Evolutionary conservation across 805 yeast genomes (phyloP).

Genomic region (Dipodascopsis uninucleata): DNA sequence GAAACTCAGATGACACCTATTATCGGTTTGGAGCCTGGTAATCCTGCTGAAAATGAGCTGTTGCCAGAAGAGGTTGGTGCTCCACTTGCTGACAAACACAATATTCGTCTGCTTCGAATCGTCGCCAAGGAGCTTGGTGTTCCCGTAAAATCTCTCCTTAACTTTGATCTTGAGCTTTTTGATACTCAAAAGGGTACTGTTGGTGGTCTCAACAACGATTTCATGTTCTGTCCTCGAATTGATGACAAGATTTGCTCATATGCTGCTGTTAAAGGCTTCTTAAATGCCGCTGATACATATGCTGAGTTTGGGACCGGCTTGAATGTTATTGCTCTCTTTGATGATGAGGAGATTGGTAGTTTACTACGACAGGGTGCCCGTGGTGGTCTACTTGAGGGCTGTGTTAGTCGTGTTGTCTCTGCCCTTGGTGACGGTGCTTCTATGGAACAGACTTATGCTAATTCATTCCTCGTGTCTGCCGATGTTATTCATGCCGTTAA

Average conservation of each 20-base stretch:
- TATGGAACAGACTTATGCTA: constrained; percentile 46
- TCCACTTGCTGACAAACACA: constrained; percentile 33
- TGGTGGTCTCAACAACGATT: constrained; percentile 76
- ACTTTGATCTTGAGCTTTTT: constrained; percentile 71
- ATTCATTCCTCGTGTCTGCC: constrained; percentile 74
- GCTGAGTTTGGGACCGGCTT: constrained; percentile 34
- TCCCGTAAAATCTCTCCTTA: constrained; percentile 54
- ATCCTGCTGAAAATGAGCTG: constrained; percentile 30
- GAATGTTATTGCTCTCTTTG: constrained; percentile 62
- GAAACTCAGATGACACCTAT: constrained; percentile 80
- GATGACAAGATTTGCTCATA: constrained; percentile 82
- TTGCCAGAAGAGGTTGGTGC: constrained; percentile 33
- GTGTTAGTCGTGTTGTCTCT: constrained; percentile 47
- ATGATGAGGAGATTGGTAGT: constrained; percentile 83
- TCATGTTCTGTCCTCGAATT: constrained; percentile 74
- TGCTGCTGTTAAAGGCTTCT: constrained; percentile 61
- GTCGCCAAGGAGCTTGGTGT: constrained; percentile 59
- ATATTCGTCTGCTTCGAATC: constrained; percentile 63
- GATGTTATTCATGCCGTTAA: constrained; percentile 80
- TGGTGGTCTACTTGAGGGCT: constrained; percentile 67
- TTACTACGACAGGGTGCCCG: constrained; percentile 76
- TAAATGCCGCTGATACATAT: constrained; percentile 42
- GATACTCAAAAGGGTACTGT: constrained; percentile 76
- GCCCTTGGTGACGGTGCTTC: constrained; percentile 34
- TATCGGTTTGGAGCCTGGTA: constrained; percentile 50